Base-by-base conservation (phyloP, 164 flowering plant species). In the Piper betle region DNA sequence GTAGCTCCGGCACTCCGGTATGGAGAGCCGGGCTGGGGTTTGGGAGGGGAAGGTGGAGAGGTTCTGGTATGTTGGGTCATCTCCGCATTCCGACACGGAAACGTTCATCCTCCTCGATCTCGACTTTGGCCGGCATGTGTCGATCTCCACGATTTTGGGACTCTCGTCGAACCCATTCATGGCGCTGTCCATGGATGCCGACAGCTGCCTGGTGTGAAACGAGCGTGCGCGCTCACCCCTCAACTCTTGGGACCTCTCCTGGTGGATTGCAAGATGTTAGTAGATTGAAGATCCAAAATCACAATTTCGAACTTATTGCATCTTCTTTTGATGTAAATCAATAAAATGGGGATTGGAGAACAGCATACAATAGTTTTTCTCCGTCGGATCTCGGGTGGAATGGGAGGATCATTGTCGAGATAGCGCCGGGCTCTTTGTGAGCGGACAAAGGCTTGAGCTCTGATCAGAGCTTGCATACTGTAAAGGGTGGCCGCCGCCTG, bases 121-220 rank as follows among this genome's bases (percentile, higher is more conserved):
- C 8, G 87, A 75, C 64, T 75, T 70, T 0, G 91, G 78, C 68
- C 78, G 81, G 68, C 46, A 76, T 0, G 86, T 84, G 64, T 91
- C 97, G 17, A 88, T 86, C 55, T 91, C 97, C 0, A 86, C 97
- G 10, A 85, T 91, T 58, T 88, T 91, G 1, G 97, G 90, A 64
- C 81, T 82, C 6, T 84, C 90, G 13, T 87, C 91, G 6, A 71
- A 79, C 0, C 62, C 65, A 64, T 50, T 76, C 4, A 64, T 15
- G 1, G 72, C 33, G 2, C 75, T 62, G 39, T 86, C 91, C 2
- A 83, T 59, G 0, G 85, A 76, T 3, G 83, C 74, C 1, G 92
- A 87, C 2, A 87, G 71, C 65, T 90, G 81, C 61, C 85, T 76
- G 70, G 94, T 84, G 64, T 80, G 91, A 50, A 80, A 64, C 16